phyloP scores from a whole-genome alignment of 352 stramenopile genomes.

The Thraustochytrium sp. region DNA sequence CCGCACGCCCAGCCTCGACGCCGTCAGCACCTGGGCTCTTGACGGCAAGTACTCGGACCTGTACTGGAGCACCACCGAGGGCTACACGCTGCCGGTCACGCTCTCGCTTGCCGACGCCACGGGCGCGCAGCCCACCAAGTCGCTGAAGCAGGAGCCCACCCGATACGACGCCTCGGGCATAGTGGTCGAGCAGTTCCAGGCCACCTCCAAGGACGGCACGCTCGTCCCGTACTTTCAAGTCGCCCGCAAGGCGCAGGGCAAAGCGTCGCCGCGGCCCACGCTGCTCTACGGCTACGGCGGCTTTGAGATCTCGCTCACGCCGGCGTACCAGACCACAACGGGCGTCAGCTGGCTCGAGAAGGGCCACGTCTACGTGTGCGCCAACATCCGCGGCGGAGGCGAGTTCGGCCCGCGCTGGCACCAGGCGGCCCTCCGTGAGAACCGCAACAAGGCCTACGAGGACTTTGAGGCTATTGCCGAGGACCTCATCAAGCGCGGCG shows the following conservation, averaged over 20 bases:
- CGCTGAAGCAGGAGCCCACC: conserved; percentile 1
- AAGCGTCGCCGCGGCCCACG: conserved; percentile 62
- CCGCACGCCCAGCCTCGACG: not conserved
- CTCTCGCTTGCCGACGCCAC: not conserved
- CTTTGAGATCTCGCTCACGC: conserved; percentile 88
- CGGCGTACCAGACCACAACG: conserved; percentile 73
- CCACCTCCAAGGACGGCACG: conserved; percentile 67
- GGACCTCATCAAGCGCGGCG: conserved; percentile 75
- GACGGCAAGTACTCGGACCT: not conserved
- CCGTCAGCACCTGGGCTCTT: not conserved
- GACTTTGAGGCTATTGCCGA: conserved; percentile 89
- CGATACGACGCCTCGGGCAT: not conserved
- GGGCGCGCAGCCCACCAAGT: not conserved
- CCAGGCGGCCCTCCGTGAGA: conserved; percentile 81
- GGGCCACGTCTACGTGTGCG: conserved; percentile 79
- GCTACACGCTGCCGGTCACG: not conserved
- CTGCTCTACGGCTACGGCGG: conserved; percentile 88
- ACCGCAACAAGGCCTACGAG: conserved; percentile 86
- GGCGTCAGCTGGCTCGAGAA: conserved; percentile 82
- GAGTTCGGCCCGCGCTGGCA: conserved; percentile 84
- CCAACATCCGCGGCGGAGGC: conserved; percentile 86
- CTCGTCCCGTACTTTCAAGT: conserved; percentile 92
- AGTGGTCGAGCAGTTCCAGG: not conserved
- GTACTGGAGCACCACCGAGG: not conserved
- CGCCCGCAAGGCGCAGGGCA: conserved; percentile 63